These are phyloP conservation scores for Roridomyces roridus DNA, from an alignment of 768 basidiomycete genomes.

Conservation along the genomic window DNA sequence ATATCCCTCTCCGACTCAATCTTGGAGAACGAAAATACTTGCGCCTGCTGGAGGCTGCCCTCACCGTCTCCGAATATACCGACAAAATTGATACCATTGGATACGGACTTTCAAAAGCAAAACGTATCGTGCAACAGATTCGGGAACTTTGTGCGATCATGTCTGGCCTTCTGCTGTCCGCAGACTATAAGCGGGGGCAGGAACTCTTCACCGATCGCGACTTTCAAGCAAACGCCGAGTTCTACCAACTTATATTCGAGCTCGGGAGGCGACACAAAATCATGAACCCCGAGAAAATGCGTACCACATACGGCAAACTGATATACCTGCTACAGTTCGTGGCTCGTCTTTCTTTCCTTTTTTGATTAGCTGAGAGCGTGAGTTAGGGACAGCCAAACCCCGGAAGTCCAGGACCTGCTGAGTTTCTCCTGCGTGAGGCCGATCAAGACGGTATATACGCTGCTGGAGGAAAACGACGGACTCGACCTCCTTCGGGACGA, in stretches of 20 bases:
- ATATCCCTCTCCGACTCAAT: slow-evolving; percentile 80
- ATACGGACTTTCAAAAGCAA: slow-evolving; percentile 81
- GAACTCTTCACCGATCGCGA: slow-evolving; percentile 84
- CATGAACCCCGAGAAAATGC: slow-evolving; percentile 93
- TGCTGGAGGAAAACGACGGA: slow-evolving; percentile 70
- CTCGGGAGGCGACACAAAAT: slow-evolving; percentile 87
- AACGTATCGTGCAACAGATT: slow-evolving; percentile 86
- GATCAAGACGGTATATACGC: slow-evolving; percentile 74
- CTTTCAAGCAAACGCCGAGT: slow-evolving; percentile 79
- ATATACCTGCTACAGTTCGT: slow-evolving; percentile 81
- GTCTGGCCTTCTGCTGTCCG: slow-evolving; percentile 80
- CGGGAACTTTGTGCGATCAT: slow-evolving; percentile 88
- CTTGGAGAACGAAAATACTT: slow-evolving; percentile 82
- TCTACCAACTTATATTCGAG: slow-evolving; percentile 83
- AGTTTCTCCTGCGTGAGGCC: slow-evolving; percentile 80
- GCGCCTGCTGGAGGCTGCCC: slow-evolving; percentile 83
- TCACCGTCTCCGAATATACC: slow-evolving; percentile 87
- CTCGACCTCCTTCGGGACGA: slow-evolving; percentile 78
- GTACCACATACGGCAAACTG: slow-evolving; percentile 86
- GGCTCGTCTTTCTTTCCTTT: not conserved
- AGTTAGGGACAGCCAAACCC: slow-evolving; percentile 80
- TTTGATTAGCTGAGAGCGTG: slow-evolving; percentile 10
- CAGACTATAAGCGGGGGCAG: slow-evolving; percentile 90
- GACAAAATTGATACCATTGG: slow-evolving; percentile 88
- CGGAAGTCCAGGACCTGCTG: slow-evolving; percentile 81